These are phyloP conservation scores for Effrenium voratum DNA, from an alignment of 73 alveolate genomes.

Conservation along the genomic window DNA sequence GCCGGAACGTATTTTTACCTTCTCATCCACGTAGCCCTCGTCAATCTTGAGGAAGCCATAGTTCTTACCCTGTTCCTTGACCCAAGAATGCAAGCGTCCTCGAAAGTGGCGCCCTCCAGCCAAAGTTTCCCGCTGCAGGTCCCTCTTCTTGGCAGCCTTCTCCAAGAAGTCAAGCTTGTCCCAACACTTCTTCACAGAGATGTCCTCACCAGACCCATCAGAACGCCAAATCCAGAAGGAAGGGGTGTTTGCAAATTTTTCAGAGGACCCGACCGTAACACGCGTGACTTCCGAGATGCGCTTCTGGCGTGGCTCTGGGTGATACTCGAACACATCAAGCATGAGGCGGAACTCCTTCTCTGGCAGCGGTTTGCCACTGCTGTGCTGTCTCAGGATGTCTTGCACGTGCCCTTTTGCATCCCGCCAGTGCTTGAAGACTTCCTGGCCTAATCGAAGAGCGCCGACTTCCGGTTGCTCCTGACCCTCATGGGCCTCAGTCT, in stretches of 20 bases:
- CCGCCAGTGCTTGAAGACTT: conserved; percentile 2
- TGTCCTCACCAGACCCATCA: conserved; percentile 27
- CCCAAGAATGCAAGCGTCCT: not conserved
- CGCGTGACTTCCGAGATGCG: not conserved
- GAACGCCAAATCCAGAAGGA: conserved; percentile 21
- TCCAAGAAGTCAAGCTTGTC: conserved; percentile 30
- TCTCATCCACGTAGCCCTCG: not conserved
- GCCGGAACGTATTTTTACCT: not conserved
- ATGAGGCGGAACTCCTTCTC: not conserved
- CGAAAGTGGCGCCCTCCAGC: not conserved
- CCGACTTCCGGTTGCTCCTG: not conserved
- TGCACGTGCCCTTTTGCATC: conserved; percentile 6
- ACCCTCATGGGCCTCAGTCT: not conserved
- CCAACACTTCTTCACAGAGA: conserved; percentile 21
- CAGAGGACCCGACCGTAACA: conserved; percentile 22
- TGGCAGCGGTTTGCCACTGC: conserved; percentile 30
- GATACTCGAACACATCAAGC: conserved; percentile 5
- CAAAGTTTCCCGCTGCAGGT: not conserved
- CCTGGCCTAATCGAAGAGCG: not conserved
- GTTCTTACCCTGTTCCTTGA: not conserved
- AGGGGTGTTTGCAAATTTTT: conserved; percentile 21
- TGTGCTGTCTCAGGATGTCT: not conserved
- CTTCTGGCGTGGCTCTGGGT: not conserved
- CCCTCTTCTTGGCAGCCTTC: not conserved
- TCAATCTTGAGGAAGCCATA: not conserved